These are phyloP conservation scores for Spizellomyces punctatus DNA, from an alignment of 192 early-diverging fungal species.

Conservation along the genomic window DNA sequence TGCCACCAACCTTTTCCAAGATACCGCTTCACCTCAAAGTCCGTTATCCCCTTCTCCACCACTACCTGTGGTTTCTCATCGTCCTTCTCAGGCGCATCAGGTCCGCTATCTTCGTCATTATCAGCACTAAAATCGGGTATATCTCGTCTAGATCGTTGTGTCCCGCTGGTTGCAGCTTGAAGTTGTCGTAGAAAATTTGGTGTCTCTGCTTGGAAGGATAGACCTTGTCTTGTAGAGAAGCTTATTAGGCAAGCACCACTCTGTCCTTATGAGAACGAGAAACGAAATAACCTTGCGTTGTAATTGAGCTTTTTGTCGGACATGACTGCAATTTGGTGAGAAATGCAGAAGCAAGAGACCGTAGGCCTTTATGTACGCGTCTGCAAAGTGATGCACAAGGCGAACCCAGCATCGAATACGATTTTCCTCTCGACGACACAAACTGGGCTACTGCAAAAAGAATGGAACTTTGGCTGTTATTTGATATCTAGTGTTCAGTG, in stretches of 20 bases:
- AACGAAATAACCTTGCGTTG: slow-evolving; percentile 10
- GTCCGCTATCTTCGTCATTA: slow-evolving; percentile 25
- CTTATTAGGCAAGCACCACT: neutral
- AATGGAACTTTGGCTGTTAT: too few species aligned
- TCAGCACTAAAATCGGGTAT: slow-evolving; percentile 17
- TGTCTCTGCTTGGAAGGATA: slow-evolving; percentile 24
- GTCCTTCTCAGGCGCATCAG: slow-evolving; percentile 25
- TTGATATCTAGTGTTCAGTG: too few species aligned
- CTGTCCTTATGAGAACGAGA: neutral
- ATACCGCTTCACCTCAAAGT: slow-evolving; percentile 24
- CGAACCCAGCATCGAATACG: too few species aligned
- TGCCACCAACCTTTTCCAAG: slow-evolving; percentile 9
- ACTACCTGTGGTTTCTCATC: slow-evolving; percentile 35
- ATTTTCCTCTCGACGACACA: too few species aligned
- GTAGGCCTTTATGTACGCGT: too few species aligned
- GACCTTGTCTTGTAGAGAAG: slow-evolving; percentile 16
- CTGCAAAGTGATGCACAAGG: too few species aligned
- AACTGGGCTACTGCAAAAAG: too few species aligned
- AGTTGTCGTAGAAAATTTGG: slow-evolving; percentile 30
- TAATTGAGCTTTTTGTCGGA: slow-evolving; percentile 26
- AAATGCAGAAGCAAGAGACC: too few species aligned
- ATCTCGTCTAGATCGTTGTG: neutral
- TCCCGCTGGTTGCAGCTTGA: neutral
- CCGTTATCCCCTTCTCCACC: slow-evolving; percentile 28
- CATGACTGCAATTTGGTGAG: neutral